Percentiles rank a stretch among this genome's conserved stretches.
phyloP scores from a whole-genome alignment of 2,329 filamentous ascomycete species.

The Beauveria sp. region DNA sequence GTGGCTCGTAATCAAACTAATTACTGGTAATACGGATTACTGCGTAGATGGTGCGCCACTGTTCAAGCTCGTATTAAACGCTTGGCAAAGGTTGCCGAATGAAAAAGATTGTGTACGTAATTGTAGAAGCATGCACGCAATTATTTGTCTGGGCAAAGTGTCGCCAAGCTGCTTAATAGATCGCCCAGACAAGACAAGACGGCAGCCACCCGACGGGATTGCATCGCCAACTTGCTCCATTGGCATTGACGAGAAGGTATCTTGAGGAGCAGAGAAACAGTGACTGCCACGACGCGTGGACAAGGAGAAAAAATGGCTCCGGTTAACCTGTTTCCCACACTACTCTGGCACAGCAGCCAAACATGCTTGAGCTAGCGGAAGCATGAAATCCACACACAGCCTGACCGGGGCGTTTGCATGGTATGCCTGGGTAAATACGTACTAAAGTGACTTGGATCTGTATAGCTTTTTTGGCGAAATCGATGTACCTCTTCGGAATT shows the following conservation, averaged over 20 bases:
- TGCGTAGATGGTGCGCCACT: neutral
- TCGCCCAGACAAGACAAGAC: slow-evolving; percentile 1
- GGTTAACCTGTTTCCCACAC: neutral
- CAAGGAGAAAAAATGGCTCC: neutral
- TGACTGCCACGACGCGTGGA: slow-evolving; percentile 1
- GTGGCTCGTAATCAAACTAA: neutral
- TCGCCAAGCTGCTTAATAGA: neutral
- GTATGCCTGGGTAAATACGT: neutral
- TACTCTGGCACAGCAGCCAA: neutral
- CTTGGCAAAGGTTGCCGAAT: neutral
- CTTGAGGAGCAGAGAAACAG: neutral
- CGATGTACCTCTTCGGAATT: neutral
- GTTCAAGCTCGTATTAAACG: neutral
- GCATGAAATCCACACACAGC: neutral
- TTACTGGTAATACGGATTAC: neutral
- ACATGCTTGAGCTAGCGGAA: neutral
- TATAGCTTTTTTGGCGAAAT: neutral
- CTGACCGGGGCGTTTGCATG: neutral
- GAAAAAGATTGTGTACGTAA: neutral
- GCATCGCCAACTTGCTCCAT: neutral
- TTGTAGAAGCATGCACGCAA: neutral
- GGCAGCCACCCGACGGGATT: neutral
- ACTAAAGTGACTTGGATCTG: neutral
- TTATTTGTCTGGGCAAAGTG: neutral
- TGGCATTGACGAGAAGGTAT: neutral